Evolutionary conservation across 2,329 filamentous ascomycete genomes (phyloP).

Genomic region (Chaetomium olivaceum): DNA sequence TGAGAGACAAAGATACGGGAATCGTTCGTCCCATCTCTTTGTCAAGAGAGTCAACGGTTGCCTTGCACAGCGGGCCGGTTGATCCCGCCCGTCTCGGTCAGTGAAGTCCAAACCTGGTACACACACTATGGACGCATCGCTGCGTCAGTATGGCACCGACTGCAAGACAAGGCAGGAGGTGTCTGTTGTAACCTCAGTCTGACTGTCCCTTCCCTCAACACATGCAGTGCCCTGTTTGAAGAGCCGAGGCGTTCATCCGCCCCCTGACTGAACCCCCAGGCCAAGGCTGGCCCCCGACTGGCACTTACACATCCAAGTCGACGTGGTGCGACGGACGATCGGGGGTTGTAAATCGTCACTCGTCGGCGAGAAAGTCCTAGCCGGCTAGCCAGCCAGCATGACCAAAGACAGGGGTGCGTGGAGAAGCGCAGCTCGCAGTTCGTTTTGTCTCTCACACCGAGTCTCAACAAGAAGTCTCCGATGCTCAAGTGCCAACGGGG

Average conservation of each 20-base stretch:
- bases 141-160: background rate
- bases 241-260: background rate
- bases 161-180: background rate
- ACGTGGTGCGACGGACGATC: background rate
- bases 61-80: background rate
- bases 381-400: background rate
- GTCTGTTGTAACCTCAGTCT: background rate
- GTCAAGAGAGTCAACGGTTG: background rate
- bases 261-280: background rate
- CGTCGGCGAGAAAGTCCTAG: background rate
- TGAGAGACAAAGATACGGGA: background rate
- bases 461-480: slow-evolving; percentile 5
- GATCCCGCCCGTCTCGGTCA: background rate
- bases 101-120: background rate
- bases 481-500: background rate
- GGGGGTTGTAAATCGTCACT: background rate
- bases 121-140: background rate
- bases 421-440: background rate
- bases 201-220: background rate
- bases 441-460: slow-evolving; percentile 1
- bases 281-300: background rate
- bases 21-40: background rate
- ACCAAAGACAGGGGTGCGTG: background rate
- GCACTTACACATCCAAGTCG: background rate
- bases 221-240: background rate